Evolutionary conservation across 2,329 filamentous ascomycete species (phyloP), one percentile per base, ranked within the genome.

Genomic region (Fusarium aywerte): DNA sequence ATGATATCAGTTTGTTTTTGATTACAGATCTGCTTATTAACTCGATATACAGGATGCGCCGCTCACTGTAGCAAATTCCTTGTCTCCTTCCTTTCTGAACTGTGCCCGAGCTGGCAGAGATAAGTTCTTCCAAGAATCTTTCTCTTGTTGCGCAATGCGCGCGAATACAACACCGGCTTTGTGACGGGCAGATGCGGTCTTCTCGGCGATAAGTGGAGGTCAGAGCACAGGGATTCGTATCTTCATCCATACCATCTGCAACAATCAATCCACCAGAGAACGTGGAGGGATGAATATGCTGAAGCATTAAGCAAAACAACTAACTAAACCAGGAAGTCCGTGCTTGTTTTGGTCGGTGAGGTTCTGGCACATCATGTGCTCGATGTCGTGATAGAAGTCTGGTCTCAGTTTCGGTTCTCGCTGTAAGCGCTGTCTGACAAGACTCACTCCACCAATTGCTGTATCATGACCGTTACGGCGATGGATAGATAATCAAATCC

Each of bases 171-270:
- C 21, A 21, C 44, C 61, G 61, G 61, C 60, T 54, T 65, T 52
- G 51, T 39, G 23, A 42, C 67, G 67, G 67, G 55, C 67, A 70
- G 67, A 68, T 53, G 52, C 63, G 63, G 67, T 56, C 55, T 43
- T 61, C 56, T 62, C 52, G 58, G 63, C 18, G 45, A 54, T 35
- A 49, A 62, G 62, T 65, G 63, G 67, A 68, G 67, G 47, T 38
- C 12, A n/a, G 45, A 49, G 27, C 20, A 43, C 31, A 49, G 29
- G 66, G 64, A 43, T 45, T 40, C 51, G 57, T 66, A 45, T 48
- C 25, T 40, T 45, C 27, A 31, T 52, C 50, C 35, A 40, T 29
- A 44, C 44, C 21, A 53, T 50, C 43, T 51, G 49, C 57, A 50
- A 38, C 33, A 56, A 64, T 50, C 43, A 51, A 36, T 47, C 39